phyloP scores from a whole-genome alignment of 2,329 filamentous ascomycete genomes.

The Ophiostoma sp. region DNA sequence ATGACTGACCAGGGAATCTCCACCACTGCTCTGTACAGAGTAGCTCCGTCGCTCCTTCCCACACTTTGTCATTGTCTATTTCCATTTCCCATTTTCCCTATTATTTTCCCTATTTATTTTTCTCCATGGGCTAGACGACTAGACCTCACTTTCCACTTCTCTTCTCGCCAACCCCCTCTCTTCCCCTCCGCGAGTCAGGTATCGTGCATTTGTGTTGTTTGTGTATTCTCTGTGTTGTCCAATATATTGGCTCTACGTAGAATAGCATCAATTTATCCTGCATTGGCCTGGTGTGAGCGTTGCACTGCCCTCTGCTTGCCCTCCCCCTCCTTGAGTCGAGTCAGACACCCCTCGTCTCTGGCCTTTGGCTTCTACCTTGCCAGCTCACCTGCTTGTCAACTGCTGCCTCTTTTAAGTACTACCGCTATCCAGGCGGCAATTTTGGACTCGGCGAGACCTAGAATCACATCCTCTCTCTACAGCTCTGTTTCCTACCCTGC shows the following conservation, averaged over 20 bases:
- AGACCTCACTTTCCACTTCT: constrained; percentile 7
- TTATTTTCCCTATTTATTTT: neutral
- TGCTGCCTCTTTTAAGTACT: neutral
- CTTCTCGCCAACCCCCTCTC: neutral
- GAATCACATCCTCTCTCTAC: neutral
- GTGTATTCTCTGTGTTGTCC: neutral
- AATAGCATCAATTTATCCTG: neutral
- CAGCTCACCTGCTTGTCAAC: neutral
- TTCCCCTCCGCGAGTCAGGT: neutral
- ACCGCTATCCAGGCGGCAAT: neutral
- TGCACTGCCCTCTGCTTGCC: neutral
- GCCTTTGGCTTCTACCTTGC: neutral
- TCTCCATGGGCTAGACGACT: neutral
- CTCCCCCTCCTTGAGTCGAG: neutral
- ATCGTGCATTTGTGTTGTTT: neutral
- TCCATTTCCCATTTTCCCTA: neutral
- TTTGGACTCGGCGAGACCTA: neutral
- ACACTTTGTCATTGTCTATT: neutral
- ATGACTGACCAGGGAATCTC: constrained; percentile 19
- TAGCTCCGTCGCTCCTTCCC: neutral
- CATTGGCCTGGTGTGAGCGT: constrained; percentile 11
- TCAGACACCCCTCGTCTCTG: neutral
- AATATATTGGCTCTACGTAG: neutral
- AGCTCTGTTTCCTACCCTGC: neutral
- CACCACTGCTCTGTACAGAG: constrained; percentile 3